A percentile compares a stretch with the other conserved stretches of the same genome.
Evolutionary conservation across 371 early-diverging fungal genomes (phyloP).

Genomic region (Apophysomyces trapeziformis): DNA sequence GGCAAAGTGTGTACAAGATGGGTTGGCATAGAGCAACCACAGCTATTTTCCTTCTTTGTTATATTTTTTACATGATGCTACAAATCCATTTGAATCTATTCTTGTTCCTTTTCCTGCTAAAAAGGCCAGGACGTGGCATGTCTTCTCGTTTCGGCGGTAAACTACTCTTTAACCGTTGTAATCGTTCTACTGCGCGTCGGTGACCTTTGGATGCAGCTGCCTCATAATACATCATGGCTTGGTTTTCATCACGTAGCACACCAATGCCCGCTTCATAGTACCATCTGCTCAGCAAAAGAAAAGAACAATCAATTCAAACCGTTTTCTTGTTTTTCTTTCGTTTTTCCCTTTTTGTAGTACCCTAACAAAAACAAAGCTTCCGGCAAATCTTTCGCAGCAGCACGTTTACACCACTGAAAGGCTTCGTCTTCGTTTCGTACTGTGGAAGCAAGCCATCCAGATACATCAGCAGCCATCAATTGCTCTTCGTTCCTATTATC

Average conservation of each 20-base stretch:
- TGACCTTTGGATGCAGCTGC: constrained; percentile 21
- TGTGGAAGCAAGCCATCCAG: constrained; percentile 14
- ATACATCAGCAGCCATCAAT: constrained; percentile 21
- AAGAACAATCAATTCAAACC: background rate
- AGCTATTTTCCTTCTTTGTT: too few relatives aligned
- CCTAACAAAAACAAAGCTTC: constrained; percentile 16
- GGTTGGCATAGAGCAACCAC: too few relatives aligned
- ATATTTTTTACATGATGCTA: background rate
- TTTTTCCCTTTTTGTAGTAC: background rate
- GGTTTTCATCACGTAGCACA: constrained; percentile 5
- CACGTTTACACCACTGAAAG: constrained; percentile 16
- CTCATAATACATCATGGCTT: constrained; percentile 16
- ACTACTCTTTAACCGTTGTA: background rate
- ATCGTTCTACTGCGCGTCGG: constrained; percentile 6
- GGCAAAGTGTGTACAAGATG: too few relatives aligned
- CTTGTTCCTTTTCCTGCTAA: background rate
- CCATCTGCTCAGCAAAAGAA: background rate
- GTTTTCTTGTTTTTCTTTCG: background rate
- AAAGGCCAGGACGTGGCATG: background rate
- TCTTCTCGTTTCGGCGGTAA: background rate
- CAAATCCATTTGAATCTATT: background rate
- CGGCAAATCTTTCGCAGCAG: constrained; percentile 8
- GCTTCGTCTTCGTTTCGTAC: constrained; percentile 33
- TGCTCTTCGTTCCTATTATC: constrained; percentile 24
- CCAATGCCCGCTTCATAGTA: constrained; percentile 25